Percentiles rank a stretch among this genome's conserved stretches.
phyloP scores from a whole-genome alignment of 306 rosid species.

The Quercus parvula region DNA sequence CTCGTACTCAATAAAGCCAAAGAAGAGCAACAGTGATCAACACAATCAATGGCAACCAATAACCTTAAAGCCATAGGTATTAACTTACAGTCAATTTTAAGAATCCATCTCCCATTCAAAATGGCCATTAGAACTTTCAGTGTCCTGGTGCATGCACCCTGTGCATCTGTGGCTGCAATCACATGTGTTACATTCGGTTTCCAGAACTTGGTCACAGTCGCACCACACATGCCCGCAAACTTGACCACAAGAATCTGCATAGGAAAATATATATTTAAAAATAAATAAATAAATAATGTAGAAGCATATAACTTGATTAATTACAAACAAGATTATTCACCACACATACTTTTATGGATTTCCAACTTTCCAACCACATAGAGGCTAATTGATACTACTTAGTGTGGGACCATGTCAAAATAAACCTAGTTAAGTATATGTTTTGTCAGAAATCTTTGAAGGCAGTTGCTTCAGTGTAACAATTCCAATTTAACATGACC shows the following conservation, averaged over 20 bases:
- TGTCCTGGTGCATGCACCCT: slow-evolving; percentile 85
- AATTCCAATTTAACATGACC: not conserved
- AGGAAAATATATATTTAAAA: not conserved
- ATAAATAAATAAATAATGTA: not conserved
- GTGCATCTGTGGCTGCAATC: slow-evolving; percentile 72
- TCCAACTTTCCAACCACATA: not conserved
- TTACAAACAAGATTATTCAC: not conserved
- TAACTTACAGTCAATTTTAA: slow-evolving; percentile 76
- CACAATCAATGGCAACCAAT: slow-evolving; percentile 5
- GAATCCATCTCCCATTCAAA: slow-evolving; percentile 79
- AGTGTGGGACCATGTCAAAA: too few species aligned
- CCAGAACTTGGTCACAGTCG: slow-evolving; percentile 71
- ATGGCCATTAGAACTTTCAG: slow-evolving; percentile 80
- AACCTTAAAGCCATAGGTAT: not conserved
- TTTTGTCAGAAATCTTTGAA: not conserved
- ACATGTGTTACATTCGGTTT: slow-evolving; percentile 73
- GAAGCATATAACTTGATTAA: slow-evolving; percentile 2
- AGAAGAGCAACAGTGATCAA: not conserved
- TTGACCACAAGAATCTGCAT: slow-evolving; percentile 57
- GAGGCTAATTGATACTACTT: too few species aligned
- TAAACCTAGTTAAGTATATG: not conserved
- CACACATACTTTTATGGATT: not conserved
- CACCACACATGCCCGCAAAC: slow-evolving; percentile 56
- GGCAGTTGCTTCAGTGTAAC: not conserved
- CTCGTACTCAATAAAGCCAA: not conserved